Evolutionary conservation across 177 flowering plant species (phyloP).

Genomic region (Telopea speciosissima): DNA sequence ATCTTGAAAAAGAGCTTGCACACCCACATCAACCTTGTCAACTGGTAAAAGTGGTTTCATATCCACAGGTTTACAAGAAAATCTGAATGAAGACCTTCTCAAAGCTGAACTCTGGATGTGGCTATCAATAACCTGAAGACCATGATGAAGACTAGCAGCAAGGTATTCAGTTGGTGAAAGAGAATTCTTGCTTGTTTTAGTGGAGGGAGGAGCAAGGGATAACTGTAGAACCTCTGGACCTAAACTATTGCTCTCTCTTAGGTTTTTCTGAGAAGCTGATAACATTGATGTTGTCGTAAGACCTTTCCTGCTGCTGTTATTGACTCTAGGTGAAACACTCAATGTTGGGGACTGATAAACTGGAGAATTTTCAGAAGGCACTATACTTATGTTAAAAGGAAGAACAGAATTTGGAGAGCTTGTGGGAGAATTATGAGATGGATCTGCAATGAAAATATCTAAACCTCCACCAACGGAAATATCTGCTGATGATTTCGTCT

Average conservation of each 20-base stretch:
- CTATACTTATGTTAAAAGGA: constrained; percentile 34
- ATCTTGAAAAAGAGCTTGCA: constrained; percentile 52
- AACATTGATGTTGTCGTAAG: constrained; percentile 49
- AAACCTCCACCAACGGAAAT: constrained; percentile 13
- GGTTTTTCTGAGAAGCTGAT: constrained; percentile 51
- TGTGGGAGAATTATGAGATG: constrained; percentile 18
- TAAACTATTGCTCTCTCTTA: constrained; percentile 14
- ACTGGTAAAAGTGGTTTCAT: constrained; percentile 28
- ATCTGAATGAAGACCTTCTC: constrained; percentile 62
- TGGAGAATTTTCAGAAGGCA: constrained; percentile 39
- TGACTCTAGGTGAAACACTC: constrained; percentile 62
- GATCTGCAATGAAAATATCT: constrained; percentile 10
- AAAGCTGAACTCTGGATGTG: constrained; percentile 51
- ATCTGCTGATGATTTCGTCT: constrained; percentile 7
- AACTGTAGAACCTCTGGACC: constrained; percentile 22
- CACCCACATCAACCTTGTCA: constrained; percentile 67
- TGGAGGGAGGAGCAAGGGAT: constrained; percentile 27
- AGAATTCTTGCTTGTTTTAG: constrained; percentile 23
- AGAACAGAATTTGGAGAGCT: constrained; percentile 21
- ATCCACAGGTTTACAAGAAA: constrained; percentile 55
- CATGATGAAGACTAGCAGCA: constrained; percentile 87
- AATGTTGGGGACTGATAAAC: constrained; percentile 58
- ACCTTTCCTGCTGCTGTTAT: constrained; percentile 57
- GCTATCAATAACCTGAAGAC: constrained; percentile 63
- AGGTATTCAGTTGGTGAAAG: constrained; percentile 48